Base-by-base conservation (phyloP, 768 basidiomycete species). In the Tephrocybe sp. region DNA sequence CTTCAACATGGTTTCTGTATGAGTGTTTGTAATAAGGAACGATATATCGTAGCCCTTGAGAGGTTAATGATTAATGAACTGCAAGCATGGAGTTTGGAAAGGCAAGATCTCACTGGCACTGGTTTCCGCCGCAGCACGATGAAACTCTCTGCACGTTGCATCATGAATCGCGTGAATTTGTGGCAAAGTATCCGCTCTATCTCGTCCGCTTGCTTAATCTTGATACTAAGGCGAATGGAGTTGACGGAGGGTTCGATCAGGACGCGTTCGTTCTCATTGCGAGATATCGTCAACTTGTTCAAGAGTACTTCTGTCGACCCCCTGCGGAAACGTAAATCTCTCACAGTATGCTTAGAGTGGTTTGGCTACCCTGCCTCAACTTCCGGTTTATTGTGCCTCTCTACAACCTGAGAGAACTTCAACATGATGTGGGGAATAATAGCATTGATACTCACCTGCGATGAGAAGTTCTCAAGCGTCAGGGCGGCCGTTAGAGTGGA, bases 131-230 rank as follows among this genome's bases (percentile, higher is more conserved):
- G 83, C 65, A 99, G 79, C 60, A 99, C 92, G 53, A 99, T 82
- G 68, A 99, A 99, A 69, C 86, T 93, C 74, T 99, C 97, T 20
- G 97, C 97, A 52, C 97, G 78, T 73, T 95, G 93, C 87, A 94
- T 98, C 92, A 98, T 89, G 75, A 99, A 99, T 47, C 97, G 80
- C 17, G 94, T 97, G 69, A 99, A 98, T 69, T 98, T 94, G 74
- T 98, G 92, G 66, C 95, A 97, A 34, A 99, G 75, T 60, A 98
- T 97, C 45, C 89, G 83, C 65, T 99, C 97, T 55, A 98, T 96
- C 73, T 99, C 97, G 69, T 99, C 97, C 31, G 97, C 94, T 67
- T 99, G 97, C 69, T 99, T 99, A 67, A 99, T 98, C 76, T 87
- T 93, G 73, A 99, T 98, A 70, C 89, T 93, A 52, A 99, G 77